A percentile compares a stretch with the other conserved stretches of the same genome.
These are phyloP conservation scores for Xanthoceras sorbifolium DNA, from an alignment of 345 rosid species.

Conservation along the genomic window DNA sequence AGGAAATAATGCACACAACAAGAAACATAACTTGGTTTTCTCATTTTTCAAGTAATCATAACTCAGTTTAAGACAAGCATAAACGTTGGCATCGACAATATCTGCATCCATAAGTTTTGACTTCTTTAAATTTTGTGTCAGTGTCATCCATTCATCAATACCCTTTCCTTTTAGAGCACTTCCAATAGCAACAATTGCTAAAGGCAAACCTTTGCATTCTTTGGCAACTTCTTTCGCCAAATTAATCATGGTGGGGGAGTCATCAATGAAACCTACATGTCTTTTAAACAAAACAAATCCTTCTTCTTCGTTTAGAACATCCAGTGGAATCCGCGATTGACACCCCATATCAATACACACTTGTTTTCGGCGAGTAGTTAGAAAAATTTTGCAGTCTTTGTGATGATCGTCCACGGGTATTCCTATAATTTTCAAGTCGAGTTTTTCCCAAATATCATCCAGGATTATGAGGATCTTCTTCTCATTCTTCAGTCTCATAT, in stretches of 20 bases:
- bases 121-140: not conserved
- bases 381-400: constrained; percentile 14
- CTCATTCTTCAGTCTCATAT: not conserved
- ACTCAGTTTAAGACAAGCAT: not conserved
- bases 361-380: not conserved
- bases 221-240: not conserved
- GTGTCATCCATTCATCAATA: constrained; percentile 5
- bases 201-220: constrained; percentile 10
- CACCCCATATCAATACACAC: not conserved
- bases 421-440: constrained; percentile 17
- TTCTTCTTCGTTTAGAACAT: constrained; percentile 1
- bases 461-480: constrained; percentile 25
- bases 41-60: not conserved
- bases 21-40: not conserved
- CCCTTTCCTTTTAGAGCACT: not conserved
- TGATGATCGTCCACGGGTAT: not conserved
- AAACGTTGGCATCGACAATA: not conserved
- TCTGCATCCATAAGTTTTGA: not conserved
- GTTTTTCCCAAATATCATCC: constrained; percentile 26
- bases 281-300: not conserved
- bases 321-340: not conserved
- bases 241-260: not conserved
- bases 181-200: not conserved
- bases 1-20: not conserved
- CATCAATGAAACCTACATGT: no score